These are phyloP conservation scores for Paecilomyces fulvus DNA, from an alignment of 2,329 filamentous ascomycete species.

Conservation along the genomic window DNA sequence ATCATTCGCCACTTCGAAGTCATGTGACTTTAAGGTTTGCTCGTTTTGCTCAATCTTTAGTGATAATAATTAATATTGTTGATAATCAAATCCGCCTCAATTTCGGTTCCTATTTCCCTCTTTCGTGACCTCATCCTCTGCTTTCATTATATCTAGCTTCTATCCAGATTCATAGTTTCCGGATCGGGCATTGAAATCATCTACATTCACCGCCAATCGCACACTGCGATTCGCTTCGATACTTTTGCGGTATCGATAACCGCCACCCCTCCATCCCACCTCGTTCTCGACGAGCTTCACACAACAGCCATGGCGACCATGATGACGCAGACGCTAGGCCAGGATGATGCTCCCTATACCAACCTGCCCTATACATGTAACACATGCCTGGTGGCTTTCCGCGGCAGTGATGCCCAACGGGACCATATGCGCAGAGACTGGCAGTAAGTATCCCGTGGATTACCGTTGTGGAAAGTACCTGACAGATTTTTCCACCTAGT, in stretches of 20 bases:
- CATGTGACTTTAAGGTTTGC: background rate
- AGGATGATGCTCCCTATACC: slow-evolving; percentile 21
- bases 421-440: slow-evolving; percentile 97
- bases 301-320: slow-evolving; percentile 23
- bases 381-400: slow-evolving; percentile 93
- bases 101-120: background rate
- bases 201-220: background rate
- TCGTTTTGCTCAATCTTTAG: background rate
- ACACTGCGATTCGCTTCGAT: background rate
- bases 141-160: background rate
- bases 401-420: slow-evolving; percentile 85
- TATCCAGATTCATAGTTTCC: background rate
- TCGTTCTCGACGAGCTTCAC: slow-evolving; percentile 14
- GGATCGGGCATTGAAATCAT: background rate
- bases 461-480: background rate
- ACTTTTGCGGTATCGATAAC: background rate
- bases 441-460: slow-evolving; percentile 61
- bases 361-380: slow-evolving; percentile 96
- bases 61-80: background rate
- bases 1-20: slow-evolving; percentile 1
- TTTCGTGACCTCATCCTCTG: background rate
- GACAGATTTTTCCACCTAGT: slow-evolving; percentile 36
- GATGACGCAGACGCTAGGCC: slow-evolving; percentile 7
- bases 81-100: background rate
- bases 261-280: background rate